Percentiles rank a stretch among this genome's conserved stretches.
These are phyloP conservation scores for Botrytis sinoallii DNA, from an alignment of 2,329 filamentous ascomycete species.

Conservation along the genomic window DNA sequence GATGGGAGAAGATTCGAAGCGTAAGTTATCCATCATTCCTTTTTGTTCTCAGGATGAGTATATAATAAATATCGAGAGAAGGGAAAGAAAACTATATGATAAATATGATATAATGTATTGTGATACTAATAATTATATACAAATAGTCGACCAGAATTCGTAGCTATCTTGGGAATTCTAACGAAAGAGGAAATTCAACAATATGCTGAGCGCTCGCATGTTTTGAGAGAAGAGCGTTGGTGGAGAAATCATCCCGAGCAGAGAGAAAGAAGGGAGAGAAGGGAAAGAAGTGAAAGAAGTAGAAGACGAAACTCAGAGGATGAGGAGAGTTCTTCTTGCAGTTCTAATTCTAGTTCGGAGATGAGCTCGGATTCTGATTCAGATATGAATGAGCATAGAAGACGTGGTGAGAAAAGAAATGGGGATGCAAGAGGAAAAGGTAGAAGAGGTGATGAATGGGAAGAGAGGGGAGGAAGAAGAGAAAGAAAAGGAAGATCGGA, in stretches of 20 bases:
- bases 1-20: constrained; percentile 60
- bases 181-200: constrained; percentile 50
- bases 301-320: not conserved
- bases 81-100: no score
- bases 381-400: not conserved
- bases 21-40: constrained; percentile 24
- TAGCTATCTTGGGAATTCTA: constrained; percentile 57
- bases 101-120: not conserved
- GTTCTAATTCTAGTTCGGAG: not conserved
- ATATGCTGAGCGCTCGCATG: constrained; percentile 45
- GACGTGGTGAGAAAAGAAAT: not conserved
- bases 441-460: not conserved
- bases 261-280: not conserved
- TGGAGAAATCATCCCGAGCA: constrained; percentile 8
- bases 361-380: not conserved
- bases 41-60: not conserved
- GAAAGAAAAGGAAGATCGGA: not conserved
- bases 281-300: not conserved
- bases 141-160: constrained; percentile 51
- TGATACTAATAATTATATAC: not conserved
- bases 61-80: not conserved
- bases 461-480: not conserved
- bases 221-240: constrained; percentile 38
- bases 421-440: not conserved
- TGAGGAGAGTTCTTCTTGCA: not conserved